Percentiles rank a stretch among this genome's conserved stretches.
These are phyloP conservation scores for Cucurbitaria berberidis DNA, from an alignment of 2,329 filamentous ascomycete genomes.

Conservation along the genomic window DNA sequence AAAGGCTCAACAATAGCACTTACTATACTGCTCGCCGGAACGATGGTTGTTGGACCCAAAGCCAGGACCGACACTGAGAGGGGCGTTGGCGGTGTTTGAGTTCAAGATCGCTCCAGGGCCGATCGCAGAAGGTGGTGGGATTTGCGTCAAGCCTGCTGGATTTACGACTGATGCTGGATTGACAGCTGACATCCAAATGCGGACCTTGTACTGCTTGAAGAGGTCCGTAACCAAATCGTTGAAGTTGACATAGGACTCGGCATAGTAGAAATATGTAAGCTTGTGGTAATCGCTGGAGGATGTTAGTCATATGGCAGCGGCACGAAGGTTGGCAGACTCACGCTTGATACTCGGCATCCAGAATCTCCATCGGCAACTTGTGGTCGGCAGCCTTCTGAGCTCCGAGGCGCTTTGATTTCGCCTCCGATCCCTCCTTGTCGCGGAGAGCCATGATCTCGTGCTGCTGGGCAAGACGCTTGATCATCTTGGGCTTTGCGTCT, in stretches of 20 bases:
- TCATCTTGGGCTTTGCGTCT: conserved; percentile 93
- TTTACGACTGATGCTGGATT: conserved; percentile 86
- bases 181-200: conserved; percentile 99
- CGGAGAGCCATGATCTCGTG: conserved; percentile 89
- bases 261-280: conserved; percentile 98
- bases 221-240: conserved; percentile 96
- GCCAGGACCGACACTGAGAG: conserved; percentile 40
- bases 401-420: conserved; percentile 94
- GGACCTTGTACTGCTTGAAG: conserved; percentile 99
- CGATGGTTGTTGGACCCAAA: conserved; percentile 38
- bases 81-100: conserved; percentile 21
- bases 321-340: conserved; percentile 58
- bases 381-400: conserved; percentile 97
- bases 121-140: conserved; percentile 47
- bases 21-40: conserved; percentile 37
- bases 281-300: conserved; percentile 91
- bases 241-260: conserved; percentile 98
- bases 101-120: conserved; percentile 47
- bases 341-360: conserved; percentile 99
- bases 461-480: conserved; percentile 89
- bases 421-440: conserved; percentile 97
- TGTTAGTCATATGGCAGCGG: conserved; percentile 31
- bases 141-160: conserved; percentile 39
- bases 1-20: conserved; percentile 1
- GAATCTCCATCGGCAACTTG: conserved; percentile 95